Base-by-base conservation (phyloP, 31 red algal species). In the Endocladia muricata region DNA sequence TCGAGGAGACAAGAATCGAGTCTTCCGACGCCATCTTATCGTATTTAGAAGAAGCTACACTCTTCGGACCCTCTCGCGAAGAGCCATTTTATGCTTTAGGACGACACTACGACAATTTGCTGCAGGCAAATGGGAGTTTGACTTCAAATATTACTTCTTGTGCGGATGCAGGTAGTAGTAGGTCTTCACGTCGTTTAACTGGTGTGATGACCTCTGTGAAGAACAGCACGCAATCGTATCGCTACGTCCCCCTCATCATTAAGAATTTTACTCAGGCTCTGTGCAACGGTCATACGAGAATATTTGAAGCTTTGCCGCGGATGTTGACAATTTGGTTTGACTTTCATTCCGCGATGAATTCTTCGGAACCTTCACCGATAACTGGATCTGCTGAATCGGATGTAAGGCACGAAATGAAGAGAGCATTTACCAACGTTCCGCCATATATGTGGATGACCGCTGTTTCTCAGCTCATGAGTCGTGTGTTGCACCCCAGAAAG, bases 301-400 rank as follows among this genome's bases (percentile, higher is more conserved):
- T 98, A 15, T 94, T 77, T 87, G 83, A 98, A 38, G 83, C 88
- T 39, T 61, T 99, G 15, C 92, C 96, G 17, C 62, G 96, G 17
- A 76, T 99, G 47, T 37, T 99, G 25, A 95, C 92, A 0, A 59
- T 99, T 0, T 94, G 92, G 91, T 94, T 99, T 76, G 80, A 95
- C 52, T 83, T 81, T 72, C 58, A 86, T 64, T 52, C 83, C n/a
- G 67, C 56, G 21, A 9, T 58, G 34, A 40, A 68, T 55, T 62
- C 68, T 33, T 2, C 23, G 1, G 43, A 76, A n/a, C 25, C 42
- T 13, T 35, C 37, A 68, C 1, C 28, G 21, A 9, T 33, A 19
- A 44, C 37, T 29, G 23, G 56, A 1, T 8, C 38, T 33, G 55
- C 52, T 63, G 76, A 89, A 58, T 37, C 6, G 31, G 26, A 74